Evolutionary conservation across 75 land plant genomes (phyloP).

Genomic region (Azolla pinnata): DNA sequence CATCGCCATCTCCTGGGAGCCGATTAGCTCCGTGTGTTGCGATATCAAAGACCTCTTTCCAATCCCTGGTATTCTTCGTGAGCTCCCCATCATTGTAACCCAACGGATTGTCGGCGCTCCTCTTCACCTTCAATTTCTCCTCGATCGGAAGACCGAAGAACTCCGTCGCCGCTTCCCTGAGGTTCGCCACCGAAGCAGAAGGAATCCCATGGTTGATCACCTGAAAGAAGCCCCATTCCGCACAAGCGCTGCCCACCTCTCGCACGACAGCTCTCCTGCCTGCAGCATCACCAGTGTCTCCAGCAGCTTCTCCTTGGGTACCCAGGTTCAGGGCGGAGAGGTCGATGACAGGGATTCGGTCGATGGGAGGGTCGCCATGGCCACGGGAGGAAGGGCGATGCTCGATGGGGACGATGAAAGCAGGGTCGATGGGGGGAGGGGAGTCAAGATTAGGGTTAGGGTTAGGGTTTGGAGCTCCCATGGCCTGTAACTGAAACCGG

Average conservation of each 20-base stretch:
- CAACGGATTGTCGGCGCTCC: conserved; percentile 18
- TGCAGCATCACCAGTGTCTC: too few relatives aligned
- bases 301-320: too few relatives aligned
- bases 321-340: not conserved
- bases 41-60: conserved; percentile 38
- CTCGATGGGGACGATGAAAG: not conserved
- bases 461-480: too few relatives aligned
- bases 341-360: not conserved
- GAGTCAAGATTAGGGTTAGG: too few relatives aligned
- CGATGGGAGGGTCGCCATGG: not conserved
- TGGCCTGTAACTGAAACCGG: too few relatives aligned
- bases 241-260: conserved; percentile 34
- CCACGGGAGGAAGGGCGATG: not conserved
- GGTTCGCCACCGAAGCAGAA: conserved; percentile 19
- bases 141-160: conserved; percentile 36
- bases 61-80: conserved; percentile 33
- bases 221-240: conserved; percentile 57
- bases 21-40: conserved; percentile 6
- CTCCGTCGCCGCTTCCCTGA: conserved; percentile 22
- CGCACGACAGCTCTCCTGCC: conserved; percentile 1
- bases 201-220: conserved; percentile 57
- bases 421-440: too few relatives aligned
- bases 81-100: conserved; percentile 30
- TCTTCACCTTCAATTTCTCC: conserved; percentile 33
- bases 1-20: conserved; percentile 10